A percentile compares a stretch with the other conserved stretches of the same genome.
Conservation (phyloP, 495 filamentous ascomycete species). For the Diplogelasinospora grovesii region DNA sequence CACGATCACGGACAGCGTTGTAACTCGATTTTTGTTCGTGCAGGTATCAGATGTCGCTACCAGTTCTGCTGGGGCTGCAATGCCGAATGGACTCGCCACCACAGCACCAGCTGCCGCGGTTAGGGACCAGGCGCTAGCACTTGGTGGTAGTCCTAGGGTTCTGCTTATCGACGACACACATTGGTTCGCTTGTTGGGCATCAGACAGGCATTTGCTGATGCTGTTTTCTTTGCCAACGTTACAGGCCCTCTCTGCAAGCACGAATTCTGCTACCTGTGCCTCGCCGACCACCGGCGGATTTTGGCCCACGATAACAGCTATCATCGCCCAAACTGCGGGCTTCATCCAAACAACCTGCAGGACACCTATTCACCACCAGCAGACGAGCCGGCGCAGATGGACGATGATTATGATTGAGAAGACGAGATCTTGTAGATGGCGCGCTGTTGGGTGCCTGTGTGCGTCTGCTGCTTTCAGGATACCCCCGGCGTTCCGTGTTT, state of each 20-base stretch:
- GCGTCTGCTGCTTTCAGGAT: too few relatives aligned
- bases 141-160: too few relatives aligned
- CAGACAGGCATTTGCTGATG: constrained; percentile 5
- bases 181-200: neutral
- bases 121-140: too few relatives aligned
- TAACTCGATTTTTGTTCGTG: neutral
- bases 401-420: too few relatives aligned
- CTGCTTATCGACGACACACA: too few relatives aligned
- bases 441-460: too few relatives aligned
- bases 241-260: constrained; percentile 15
- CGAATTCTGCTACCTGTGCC: constrained; percentile 23
- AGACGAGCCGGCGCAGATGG: too few relatives aligned
- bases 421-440: too few relatives aligned
- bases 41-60: constrained; percentile 17
- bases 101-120: constrained; percentile 9
- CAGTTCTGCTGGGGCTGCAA: constrained; percentile 22
- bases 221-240: neutral
- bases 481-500: too few relatives aligned
- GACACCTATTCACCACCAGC: too few relatives aligned
- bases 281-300: constrained; percentile 14
- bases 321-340: constrained; percentile 9
- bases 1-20: too few relatives aligned
- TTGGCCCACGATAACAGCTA: constrained; percentile 13
- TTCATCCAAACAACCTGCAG: constrained; percentile 13
- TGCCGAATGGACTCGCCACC: constrained; percentile 1